phyloP scores from a whole-genome alignment of 1,139 yeast genomes.

The Arxiozyma telluris region DNA sequence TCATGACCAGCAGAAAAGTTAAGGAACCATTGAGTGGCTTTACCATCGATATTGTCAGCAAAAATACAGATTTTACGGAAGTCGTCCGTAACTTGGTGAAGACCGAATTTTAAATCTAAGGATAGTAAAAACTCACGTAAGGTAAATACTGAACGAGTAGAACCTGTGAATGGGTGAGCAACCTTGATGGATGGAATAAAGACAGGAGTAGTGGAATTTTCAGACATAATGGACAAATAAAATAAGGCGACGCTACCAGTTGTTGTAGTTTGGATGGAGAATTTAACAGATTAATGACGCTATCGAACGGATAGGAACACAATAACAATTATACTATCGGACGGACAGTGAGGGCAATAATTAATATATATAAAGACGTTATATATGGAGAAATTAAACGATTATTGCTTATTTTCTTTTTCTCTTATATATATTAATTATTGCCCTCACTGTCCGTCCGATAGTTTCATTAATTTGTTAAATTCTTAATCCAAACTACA shows the following conservation, averaged over 20 bases:
- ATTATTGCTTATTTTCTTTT: too few relatives aligned
- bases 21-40: neutral
- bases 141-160: neutral
- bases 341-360: too few relatives aligned
- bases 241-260: neutral
- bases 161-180: conserved; percentile 2
- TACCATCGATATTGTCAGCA: neutral
- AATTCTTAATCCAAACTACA: too few relatives aligned
- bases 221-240: neutral
- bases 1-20: neutral
- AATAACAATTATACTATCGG: too few relatives aligned
- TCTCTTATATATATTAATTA: too few relatives aligned
- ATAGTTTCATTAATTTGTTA: too few relatives aligned
- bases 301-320: too few relatives aligned
- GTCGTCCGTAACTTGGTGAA: neutral
- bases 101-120: neutral
- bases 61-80: neutral
- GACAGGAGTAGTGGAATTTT: neutral
- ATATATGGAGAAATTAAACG: too few relatives aligned
- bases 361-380: too few relatives aligned
- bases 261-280: neutral
- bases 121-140: neutral
- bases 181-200: neutral
- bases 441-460: too few relatives aligned
- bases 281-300: too few relatives aligned